These are phyloP conservation scores for Pseudocercospora cruenta DNA, from an alignment of 2,329 filamentous ascomycete genomes.

Conservation along the genomic window DNA sequence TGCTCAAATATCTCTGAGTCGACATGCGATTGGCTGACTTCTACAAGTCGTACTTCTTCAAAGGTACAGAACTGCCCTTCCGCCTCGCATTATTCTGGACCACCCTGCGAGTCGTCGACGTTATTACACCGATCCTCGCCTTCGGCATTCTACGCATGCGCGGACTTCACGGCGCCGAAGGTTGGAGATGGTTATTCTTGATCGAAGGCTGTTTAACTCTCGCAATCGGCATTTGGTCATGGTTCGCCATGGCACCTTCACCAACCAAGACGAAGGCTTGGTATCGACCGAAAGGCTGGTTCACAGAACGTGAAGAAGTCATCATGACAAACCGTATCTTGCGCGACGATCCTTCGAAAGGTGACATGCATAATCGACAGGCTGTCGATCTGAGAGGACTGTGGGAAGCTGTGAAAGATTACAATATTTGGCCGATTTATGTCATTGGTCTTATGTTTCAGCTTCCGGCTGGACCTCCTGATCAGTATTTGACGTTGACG, in stretches of 20 bases:
- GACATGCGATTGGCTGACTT: no score
- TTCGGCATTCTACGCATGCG: conserved; percentile 45
- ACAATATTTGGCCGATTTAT: conserved; percentile 19
- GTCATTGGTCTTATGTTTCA: conserved; percentile 44
- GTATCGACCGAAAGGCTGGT: conserved; percentile 56
- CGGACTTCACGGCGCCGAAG: conserved; percentile 43
- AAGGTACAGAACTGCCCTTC: conserved; percentile 10
- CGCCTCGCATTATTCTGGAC: conserved; percentile 25
- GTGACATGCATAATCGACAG: conserved; percentile 62
- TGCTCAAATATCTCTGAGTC: no score
- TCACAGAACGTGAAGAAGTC: conserved; percentile 63
- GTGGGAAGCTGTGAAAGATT: conserved; percentile 17
- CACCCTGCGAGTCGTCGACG: conserved; percentile 29
- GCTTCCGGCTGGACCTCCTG: conserved; percentile 56
- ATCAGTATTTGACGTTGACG: conserved; percentile 42
- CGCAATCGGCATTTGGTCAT: conserved; percentile 54
- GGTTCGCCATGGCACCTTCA: conserved; percentile 9
- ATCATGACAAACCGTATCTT: conserved; percentile 66
- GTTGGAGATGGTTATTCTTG: conserved; percentile 55
- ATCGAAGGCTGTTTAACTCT: conserved; percentile 60
- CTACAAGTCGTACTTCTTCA: conserved; percentile 10
- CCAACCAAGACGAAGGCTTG: conserved; percentile 4
- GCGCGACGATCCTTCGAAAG: conserved; percentile 59
- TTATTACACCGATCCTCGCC: conserved; percentile 35
- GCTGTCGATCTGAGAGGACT: conserved; percentile 51